phyloP scores from a whole-genome alignment of 2,329 filamentous ascomycete species.

The Chalaropsis ovoidea region DNA sequence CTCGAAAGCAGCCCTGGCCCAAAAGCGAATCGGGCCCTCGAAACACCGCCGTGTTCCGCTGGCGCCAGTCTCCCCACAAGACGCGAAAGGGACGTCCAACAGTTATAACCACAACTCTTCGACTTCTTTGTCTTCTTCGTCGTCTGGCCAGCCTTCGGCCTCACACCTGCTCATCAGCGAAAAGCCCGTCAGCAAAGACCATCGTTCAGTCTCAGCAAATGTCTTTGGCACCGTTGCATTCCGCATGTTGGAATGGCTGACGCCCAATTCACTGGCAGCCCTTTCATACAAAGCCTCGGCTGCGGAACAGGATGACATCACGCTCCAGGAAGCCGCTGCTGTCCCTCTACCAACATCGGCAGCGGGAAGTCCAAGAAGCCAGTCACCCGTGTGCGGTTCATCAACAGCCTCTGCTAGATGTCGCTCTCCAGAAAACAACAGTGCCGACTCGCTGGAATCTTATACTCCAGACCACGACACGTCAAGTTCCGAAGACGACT shows the following conservation, averaged over 20 bases:
- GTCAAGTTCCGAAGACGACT: neutral
- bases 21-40: slow-evolving; percentile 18
- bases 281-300: slow-evolving; percentile 21
- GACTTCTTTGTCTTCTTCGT: too few relatives aligned
- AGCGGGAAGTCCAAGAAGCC: slow-evolving; percentile 16
- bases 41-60: slow-evolving; percentile 8
- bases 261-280: slow-evolving; percentile 36
- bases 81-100: slow-evolving; percentile 9
- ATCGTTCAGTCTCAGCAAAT: slow-evolving; percentile 52
- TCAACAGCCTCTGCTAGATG: neutral
- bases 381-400: slow-evolving; percentile 5
- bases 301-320: slow-evolving; percentile 23
- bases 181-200: slow-evolving; percentile 43
- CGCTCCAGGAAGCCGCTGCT: slow-evolving; percentile 22
- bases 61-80: neutral
- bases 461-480: neutral
- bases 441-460: neutral
- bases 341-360: slow-evolving; percentile 22
- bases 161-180: slow-evolving; percentile 34
- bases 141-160: neutral
- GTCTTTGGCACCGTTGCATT: slow-evolving; percentile 56
- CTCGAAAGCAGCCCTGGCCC: slow-evolving; percentile 13
- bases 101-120: neutral
- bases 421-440: neutral
- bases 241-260: slow-evolving; percentile 63